Evolutionary conservation across 495 filamentous ascomycete species (phyloP), one percentile per base, ranked within the genome.

Genomic region (Tirmania nivea): DNA sequence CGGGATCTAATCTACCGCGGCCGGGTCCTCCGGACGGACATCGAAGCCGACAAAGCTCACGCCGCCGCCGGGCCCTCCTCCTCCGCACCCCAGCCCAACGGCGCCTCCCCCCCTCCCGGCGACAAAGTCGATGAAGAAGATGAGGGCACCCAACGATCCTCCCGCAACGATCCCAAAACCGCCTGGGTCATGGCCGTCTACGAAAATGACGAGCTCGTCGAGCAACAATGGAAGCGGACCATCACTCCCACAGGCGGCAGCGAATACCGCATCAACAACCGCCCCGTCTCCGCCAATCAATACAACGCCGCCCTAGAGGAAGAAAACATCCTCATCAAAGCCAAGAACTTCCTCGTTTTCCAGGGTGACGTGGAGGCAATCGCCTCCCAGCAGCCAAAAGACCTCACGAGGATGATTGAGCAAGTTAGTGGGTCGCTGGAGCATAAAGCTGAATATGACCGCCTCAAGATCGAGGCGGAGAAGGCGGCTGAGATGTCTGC

Each of bases 111-210:
- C 59, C 76, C 71, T 2, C 67, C 78, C 47, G 68, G 65, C 8
- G 75, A 76, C 12, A 66, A 70, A 54, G 71, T 71, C 25, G 69
- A 71, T 34, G 73, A 69, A 49, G 57, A 36, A 16, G 58, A 49
- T 9, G 59, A 57, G 36, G 75, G 75, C 25, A 70, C 71, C 21
- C 74, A 78, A 49, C 66, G 69, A 20, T 66, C 64, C 8, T 68
- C 70, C 50, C 71, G 77, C 42, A 74, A 77, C 57, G 89, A 96
- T 57, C 92, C 90, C 0, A 85, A 83, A 60, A 86, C 80, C 8
- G 90, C 90, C 4, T 99, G 88, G 89, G 90, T 99, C 3, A 95
- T 93, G 87, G 90, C 90, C 8, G 87, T 96, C 35, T 99, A 95
- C 68, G 88, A 95, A 65, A 90, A 99, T 59, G 90, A 96, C 66